Base-by-base conservation (phyloP, 371 early-diverging fungal species). In the Rhizopus microsporus region DNA sequence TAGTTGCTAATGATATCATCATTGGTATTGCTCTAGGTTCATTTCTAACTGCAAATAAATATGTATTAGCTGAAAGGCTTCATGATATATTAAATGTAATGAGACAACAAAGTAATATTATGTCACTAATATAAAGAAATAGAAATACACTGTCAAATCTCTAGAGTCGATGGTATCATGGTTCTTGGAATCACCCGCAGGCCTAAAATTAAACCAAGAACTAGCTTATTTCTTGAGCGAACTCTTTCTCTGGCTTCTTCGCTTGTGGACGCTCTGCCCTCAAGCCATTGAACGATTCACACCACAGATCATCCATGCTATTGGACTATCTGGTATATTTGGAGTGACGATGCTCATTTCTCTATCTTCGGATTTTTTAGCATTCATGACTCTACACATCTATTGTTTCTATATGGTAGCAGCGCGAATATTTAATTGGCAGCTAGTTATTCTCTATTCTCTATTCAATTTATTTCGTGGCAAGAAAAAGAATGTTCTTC, bases 181-280 rank as follows among this genome's bases (percentile, higher is more conserved):
- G 99, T 81, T 99, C 40, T 86, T 93, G 57, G 84, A 91, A 53
- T 91, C 91, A 68, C 99, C 99, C 9, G 98, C 94, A 0, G 99
- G 99, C 7, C 75, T 99, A 17, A 99, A 99, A 65, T 83, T 99
- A 3, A 99, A 99, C 65, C 86, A 84, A 33, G 92, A 93, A 48
- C 77, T 97, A 15, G 91, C 89, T 17, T 80, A 80, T 6, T 97
- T 99, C 65, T 64, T 99, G 40, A 98, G 95, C 0, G 93, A 96
- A 51, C 73, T 97, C 12, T 97, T 96, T 71, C 74, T 92, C n/a
- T 95, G 95, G 94, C 72, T 97, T 12, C 83, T 97, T 38, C 81
- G 85, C 44, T 56, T 94, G 1, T 97, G 97, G 97, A 89, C 85
- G 38, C 84, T 74, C 2, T 86, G 82, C 39, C 78, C 81, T 45